Percentiles rank a stretch among this genome's conserved stretches.
phyloP scores from a whole-genome alignment of 106 monocot genomes.

The Allium cepa region DNA sequence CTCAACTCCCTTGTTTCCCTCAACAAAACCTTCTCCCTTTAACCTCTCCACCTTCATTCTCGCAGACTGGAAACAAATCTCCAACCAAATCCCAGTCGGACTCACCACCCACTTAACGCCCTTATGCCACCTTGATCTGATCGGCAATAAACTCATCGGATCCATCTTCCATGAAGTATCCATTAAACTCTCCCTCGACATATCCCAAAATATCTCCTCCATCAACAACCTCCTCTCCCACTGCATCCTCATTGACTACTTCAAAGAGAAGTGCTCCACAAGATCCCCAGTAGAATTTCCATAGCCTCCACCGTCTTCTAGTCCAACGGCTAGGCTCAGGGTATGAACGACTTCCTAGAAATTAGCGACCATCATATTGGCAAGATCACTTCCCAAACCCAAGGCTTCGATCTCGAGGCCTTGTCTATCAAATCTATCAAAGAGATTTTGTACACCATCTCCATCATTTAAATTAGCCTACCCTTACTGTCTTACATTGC shows the following conservation, averaged over 20 bases:
- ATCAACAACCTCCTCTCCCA: conserved; percentile 42
- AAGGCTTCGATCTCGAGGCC: neutral
- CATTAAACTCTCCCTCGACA: conserved; percentile 36
- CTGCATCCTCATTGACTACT: conserved; percentile 55
- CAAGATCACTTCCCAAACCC: conserved; percentile 22
- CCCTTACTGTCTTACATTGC: conserved; percentile 15
- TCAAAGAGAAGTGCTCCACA: conserved; percentile 45
- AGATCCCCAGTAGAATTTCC: conserved; percentile 37
- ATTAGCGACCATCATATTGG: conserved; percentile 35
- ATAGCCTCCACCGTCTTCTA: conserved; percentile 38
- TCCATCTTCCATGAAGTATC: conserved; percentile 36
- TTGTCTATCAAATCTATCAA: conserved; percentile 14
- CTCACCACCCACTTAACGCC: conserved; percentile 33
- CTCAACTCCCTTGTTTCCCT: no score
- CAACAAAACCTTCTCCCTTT: no score
- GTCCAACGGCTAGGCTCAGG: conserved; percentile 39
- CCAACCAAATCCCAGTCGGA: no score
- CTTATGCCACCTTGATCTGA: conserved; percentile 42
- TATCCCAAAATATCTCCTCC: conserved; percentile 35
- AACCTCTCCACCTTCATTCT: no score
- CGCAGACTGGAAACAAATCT: no score
- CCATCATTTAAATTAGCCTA: conserved; percentile 22
- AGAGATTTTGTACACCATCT: conserved; percentile 22
- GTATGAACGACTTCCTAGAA: conserved; percentile 47
- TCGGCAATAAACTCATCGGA: conserved; percentile 49